A percentile compares a stretch with the other conserved stretches of the same genome.
Evolutionary conservation across 2,329 filamentous ascomycete genomes (phyloP).

Genomic region (Thelonectria blattea): DNA sequence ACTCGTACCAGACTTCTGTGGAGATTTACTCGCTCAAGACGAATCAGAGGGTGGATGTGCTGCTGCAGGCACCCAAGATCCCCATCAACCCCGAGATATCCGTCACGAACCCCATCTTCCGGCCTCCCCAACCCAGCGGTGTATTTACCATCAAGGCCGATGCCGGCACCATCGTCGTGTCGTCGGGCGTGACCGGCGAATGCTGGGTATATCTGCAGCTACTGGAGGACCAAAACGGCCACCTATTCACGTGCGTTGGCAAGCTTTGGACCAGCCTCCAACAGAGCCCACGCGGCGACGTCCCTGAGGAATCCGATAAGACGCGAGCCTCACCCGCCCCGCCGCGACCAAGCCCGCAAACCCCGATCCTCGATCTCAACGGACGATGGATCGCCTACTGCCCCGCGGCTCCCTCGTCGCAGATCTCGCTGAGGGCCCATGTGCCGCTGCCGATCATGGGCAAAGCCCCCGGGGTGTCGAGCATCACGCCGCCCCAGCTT

Average conservation of each 20-base stretch:
- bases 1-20: constrained; percentile 83
- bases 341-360: constrained; percentile 55
- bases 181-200: constrained; percentile 85
- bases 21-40: constrained; percentile 86
- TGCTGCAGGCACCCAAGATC: constrained; percentile 73
- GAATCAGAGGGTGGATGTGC: constrained; percentile 71
- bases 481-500: constrained; percentile 71
- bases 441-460: constrained; percentile 62
- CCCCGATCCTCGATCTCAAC: constrained; percentile 71
- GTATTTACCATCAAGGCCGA: constrained; percentile 77
- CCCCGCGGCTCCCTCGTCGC: constrained; percentile 73
- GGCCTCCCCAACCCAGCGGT: constrained; percentile 72
- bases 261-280: constrained; percentile 94
- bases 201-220: constrained; percentile 76
- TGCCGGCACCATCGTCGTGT: constrained; percentile 72
- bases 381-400: constrained; percentile 81
- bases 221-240: constrained; percentile 49
- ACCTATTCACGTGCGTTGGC: constrained; percentile 70
- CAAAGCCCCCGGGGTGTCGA: constrained; percentile 61
- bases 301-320: constrained; percentile 54
- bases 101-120: constrained; percentile 67
- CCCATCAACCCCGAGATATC: constrained; percentile 61
- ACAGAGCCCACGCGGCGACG: constrained; percentile 57
- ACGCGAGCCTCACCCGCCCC: constrained; percentile 44
- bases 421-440: constrained; percentile 72